Evolutionary conservation across 352 stramenopile genomes (phyloP).

Genomic region (Phytophthora aleatoria): DNA sequence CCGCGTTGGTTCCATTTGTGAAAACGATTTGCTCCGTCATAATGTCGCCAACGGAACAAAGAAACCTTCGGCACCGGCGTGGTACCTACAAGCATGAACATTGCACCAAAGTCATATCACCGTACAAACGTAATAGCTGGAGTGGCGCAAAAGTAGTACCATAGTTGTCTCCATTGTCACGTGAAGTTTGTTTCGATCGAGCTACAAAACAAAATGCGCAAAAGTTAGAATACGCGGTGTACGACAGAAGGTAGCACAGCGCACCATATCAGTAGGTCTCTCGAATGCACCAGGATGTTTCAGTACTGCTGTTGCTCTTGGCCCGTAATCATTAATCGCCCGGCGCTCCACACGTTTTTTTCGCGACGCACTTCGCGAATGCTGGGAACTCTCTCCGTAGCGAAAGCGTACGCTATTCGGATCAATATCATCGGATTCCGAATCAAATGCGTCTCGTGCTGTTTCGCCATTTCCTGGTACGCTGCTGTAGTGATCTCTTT

Average conservation of each 20-base stretch:
- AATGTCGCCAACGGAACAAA: conserved; percentile 71
- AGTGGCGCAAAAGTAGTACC: conserved; percentile 16
- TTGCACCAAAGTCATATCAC: conserved; percentile 1
- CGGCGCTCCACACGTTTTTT: conserved; percentile 4
- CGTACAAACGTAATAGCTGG: not conserved
- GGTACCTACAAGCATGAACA: conserved; percentile 40
- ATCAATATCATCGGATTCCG: conserved; percentile 12
- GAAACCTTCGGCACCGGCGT: conserved; percentile 64
- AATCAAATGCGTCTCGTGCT: conserved; percentile 4
- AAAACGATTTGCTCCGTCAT: conserved; percentile 83
- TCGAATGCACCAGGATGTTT: conserved; percentile 13
- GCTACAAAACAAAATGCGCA: conserved; percentile 13
- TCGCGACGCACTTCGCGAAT: not conserved
- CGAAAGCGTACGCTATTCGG: conserved; percentile 15
- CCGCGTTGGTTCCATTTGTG: conserved; percentile 60
- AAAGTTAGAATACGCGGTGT: conserved; percentile 13
- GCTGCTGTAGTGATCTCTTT: conserved; percentile 4
- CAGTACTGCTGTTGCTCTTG: conserved; percentile 5
- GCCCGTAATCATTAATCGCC: conserved; percentile 7
- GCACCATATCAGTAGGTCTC: conserved; percentile 26
- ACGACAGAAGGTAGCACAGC: not conserved
- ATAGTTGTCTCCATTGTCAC: conserved; percentile 33
- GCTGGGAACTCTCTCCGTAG: conserved; percentile 7
- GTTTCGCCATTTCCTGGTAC: conserved; percentile 1
- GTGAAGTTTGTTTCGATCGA: conserved; percentile 30